Evolutionary conservation across 805 yeast genomes (phyloP).

Genomic region (Candida piceae): DNA sequence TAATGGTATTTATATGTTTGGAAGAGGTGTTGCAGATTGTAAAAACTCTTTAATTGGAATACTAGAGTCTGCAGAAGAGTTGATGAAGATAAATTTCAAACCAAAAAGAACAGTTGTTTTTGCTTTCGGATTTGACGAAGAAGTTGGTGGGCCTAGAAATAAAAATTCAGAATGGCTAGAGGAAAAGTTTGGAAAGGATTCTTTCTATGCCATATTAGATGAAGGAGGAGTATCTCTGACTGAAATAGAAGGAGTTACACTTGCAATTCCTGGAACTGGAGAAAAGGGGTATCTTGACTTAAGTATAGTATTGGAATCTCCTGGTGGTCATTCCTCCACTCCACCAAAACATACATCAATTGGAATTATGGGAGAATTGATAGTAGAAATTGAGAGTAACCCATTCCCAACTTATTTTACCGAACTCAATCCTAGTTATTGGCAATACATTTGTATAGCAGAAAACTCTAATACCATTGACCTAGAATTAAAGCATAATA

Average conservation of each 20-base stretch:
- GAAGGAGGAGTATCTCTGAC: slow-evolving; percentile 36
- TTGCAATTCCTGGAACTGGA: slow-evolving; percentile 42
- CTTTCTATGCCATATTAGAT: slow-evolving; percentile 41
- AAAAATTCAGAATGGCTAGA: slow-evolving; percentile 31
- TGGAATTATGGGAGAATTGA: slow-evolving; percentile 40
- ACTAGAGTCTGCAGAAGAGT: slow-evolving; percentile 29
- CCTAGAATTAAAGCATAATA: slow-evolving; percentile 29
- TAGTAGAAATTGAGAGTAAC: slow-evolving; percentile 34
- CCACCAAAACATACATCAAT: slow-evolving; percentile 47
- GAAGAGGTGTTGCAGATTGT: slow-evolving; percentile 39
- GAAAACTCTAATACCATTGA: slow-evolving; percentile 36
- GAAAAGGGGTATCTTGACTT: slow-evolving; percentile 45
- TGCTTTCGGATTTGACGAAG: slow-evolving; percentile 51
- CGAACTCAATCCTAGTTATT: slow-evolving; percentile 35
- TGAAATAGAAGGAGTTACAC: slow-evolving; percentile 34
- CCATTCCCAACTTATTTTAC: slow-evolving; percentile 35
- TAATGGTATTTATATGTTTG: slow-evolving; percentile 35
- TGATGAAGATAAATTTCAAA: slow-evolving; percentile 28
- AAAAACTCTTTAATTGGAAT: slow-evolving; percentile 40
- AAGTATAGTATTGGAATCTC: slow-evolving; percentile 36
- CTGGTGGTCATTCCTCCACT: slow-evolving; percentile 48
- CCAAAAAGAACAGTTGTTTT: slow-evolving; percentile 41
- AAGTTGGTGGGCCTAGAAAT: slow-evolving; percentile 29
- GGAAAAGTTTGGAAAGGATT: slow-evolving; percentile 36
- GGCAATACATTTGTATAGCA: slow-evolving; percentile 41